Evolutionary conservation across 495 filamentous ascomycete species (phyloP).

Genomic region (Rostrohypoxylon terebratum): DNA sequence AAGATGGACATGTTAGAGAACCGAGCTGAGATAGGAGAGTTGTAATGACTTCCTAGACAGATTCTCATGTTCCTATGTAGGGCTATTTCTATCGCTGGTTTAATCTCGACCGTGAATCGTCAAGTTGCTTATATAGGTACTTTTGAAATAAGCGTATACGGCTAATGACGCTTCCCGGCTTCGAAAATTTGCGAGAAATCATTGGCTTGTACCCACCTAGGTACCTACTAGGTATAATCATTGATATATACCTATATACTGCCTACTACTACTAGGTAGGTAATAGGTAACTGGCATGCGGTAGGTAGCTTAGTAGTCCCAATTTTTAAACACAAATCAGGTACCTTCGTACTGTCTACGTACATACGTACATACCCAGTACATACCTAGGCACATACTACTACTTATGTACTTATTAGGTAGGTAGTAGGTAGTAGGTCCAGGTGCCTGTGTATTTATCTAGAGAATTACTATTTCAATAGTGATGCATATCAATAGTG

Average conservation of each 20-base stretch:
- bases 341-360: background rate
- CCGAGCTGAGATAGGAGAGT: slow-evolving; percentile 38
- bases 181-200: no score
- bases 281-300: background rate
- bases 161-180: background rate
- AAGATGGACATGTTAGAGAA: slow-evolving; percentile 46
- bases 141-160: background rate
- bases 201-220: no score
- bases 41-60: slow-evolving; percentile 30
- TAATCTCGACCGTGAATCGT: no score
- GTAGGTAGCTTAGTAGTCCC: background rate
- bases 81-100: background rate
- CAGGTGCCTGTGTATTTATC: no score
- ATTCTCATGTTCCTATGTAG: background rate
- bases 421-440: no score
- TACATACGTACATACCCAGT: background rate
- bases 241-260: no score
- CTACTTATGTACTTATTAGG: no score
- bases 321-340: background rate
- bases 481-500: no score
- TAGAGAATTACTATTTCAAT: no score
- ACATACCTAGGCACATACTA: no score
- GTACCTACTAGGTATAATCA: no score
- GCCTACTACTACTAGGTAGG: no score
- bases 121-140: background rate